Percentiles rank a stretch among this genome's conserved stretches.
phyloP scores from a whole-genome alignment of 2,329 filamentous ascomycete genomes.

The Talaromyces sp. region DNA sequence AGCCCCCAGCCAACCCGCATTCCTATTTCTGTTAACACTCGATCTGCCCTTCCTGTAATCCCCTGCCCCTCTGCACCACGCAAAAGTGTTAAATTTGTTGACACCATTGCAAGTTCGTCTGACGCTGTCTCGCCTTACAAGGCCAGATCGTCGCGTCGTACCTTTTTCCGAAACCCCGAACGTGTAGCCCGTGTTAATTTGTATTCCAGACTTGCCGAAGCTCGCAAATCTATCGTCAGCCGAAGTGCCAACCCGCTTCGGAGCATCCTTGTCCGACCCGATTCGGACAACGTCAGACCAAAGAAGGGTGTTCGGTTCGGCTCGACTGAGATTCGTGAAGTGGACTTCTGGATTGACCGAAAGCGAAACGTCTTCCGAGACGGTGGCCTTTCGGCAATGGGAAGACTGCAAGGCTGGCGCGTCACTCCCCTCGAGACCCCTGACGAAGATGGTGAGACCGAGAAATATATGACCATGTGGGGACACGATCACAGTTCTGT shows the following conservation, averaged over 20 bases:
- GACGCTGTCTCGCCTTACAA: background rate
- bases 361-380: constrained; percentile 22
- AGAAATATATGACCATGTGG: constrained; percentile 22
- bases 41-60: constrained; percentile 2
- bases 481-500: constrained; percentile 16
- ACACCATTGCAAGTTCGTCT: background rate
- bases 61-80: constrained; percentile 9
- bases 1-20: constrained; percentile 20
- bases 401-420: constrained; percentile 22
- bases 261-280: constrained; percentile 19
- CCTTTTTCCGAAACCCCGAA: background rate
- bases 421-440: constrained; percentile 23
- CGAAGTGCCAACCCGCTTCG: constrained; percentile 19
- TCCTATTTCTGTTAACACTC: constrained; percentile 18
- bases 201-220: background rate
- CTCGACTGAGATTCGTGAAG: constrained; percentile 22
- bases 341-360: constrained; percentile 29
- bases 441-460: constrained; percentile 26
- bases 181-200: constrained; percentile 11
- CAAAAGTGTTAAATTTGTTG: constrained; percentile 9
- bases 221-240: constrained; percentile 16
- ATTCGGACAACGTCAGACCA: constrained; percentile 18
- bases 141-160: constrained; percentile 1
- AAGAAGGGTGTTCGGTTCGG: constrained; percentile 28
- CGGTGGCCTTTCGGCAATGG: constrained; percentile 14